phyloP scores from a whole-genome alignment of 768 basidiomycete genomes.

The Amanita subjunquillea region DNA sequence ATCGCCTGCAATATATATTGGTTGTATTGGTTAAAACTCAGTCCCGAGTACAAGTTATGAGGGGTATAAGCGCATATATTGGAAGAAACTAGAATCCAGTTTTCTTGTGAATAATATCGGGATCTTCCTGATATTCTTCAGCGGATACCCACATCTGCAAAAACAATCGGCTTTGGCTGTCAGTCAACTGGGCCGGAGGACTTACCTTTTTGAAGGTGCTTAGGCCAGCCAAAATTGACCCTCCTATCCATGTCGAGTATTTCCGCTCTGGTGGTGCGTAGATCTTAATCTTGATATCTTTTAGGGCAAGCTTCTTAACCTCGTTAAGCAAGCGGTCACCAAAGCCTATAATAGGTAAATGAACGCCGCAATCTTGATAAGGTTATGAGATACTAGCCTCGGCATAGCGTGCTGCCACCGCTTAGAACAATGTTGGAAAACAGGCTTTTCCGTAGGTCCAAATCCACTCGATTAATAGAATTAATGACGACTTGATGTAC shows the following conservation, averaged over 20 bases:
- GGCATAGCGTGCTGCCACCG: conserved; percentile 92
- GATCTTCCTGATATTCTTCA: conserved; percentile 98
- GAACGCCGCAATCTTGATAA: conserved; percentile 2
- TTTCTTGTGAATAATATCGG: conserved; percentile 97
- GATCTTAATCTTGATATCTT: conserved; percentile 98
- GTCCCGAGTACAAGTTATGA: neutral
- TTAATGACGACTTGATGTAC: conserved; percentile 99
- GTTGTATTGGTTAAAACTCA: neutral
- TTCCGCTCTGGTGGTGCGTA: conserved; percentile 99
- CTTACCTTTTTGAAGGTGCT: conserved; percentile 95
- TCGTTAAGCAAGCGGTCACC: conserved; percentile 95
- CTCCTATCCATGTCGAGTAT: conserved; percentile 96
- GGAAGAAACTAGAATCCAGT: conserved; percentile 54
- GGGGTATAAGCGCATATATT: conserved; percentile 6
- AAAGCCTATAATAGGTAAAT: conserved; percentile 46
- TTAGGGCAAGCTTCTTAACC: conserved; percentile 90
- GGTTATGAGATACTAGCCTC: conserved; percentile 41
- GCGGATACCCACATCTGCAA: conserved; percentile 98
- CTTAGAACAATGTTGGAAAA: conserved; percentile 96
- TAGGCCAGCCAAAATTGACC: conserved; percentile 90
- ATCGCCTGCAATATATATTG: neutral
- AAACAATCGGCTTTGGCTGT: conserved; percentile 7
- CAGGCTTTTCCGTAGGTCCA: conserved; percentile 90
- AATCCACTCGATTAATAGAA: conserved; percentile 91
- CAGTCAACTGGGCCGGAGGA: neutral